Evolutionary conservation across 257 asterid genomes (phyloP).

Genomic region (Ocimum tenuiflorum): DNA sequence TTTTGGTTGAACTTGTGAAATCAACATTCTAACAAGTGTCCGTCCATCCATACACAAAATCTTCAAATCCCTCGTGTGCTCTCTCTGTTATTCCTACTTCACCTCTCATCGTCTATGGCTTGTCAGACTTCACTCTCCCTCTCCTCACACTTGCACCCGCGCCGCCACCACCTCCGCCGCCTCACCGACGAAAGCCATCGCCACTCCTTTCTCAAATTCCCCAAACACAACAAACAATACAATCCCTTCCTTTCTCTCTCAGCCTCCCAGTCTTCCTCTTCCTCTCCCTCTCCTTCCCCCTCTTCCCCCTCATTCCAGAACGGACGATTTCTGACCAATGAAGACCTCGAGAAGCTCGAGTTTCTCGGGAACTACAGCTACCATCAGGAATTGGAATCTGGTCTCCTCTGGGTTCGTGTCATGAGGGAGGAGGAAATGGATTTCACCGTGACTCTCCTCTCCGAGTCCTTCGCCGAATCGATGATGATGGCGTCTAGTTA

Average conservation of each 20-base stretch:
- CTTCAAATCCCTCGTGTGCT: not conserved
- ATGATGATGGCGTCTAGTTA: conserved; percentile 66
- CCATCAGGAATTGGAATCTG: conserved; percentile 61
- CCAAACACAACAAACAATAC: conserved; percentile 23
- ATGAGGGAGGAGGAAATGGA: conserved; percentile 86
- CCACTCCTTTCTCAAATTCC: conserved; percentile 40
- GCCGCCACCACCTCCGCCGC: conserved; percentile 30
- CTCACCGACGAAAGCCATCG: conserved; percentile 37
- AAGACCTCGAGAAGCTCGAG: conserved; percentile 61
- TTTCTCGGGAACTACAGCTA: conserved; percentile 48
- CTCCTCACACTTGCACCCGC: conserved; percentile 35
- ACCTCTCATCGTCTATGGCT: conserved; percentile 37
- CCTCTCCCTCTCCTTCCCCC: conserved; percentile 37
- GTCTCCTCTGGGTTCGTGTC: conserved; percentile 56
- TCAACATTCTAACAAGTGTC: too few species aligned
- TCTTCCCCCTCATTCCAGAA: conserved; percentile 32
- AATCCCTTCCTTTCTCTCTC: conserved; percentile 37
- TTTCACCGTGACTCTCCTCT: conserved; percentile 41
- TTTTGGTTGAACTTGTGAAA: too few species aligned
- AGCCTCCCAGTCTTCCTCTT: conserved; percentile 47
- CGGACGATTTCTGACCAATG: conserved; percentile 49
- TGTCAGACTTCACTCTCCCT: conserved; percentile 40
- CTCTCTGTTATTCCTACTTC: not conserved
- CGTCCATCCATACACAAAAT: not conserved
- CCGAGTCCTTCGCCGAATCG: conserved; percentile 77